A percentile compares a stretch with the other conserved stretches of the same genome.
phyloP scores from a whole-genome alignment of 2,329 filamentous ascomycete genomes.

The Lachnellula subtilissima region DNA sequence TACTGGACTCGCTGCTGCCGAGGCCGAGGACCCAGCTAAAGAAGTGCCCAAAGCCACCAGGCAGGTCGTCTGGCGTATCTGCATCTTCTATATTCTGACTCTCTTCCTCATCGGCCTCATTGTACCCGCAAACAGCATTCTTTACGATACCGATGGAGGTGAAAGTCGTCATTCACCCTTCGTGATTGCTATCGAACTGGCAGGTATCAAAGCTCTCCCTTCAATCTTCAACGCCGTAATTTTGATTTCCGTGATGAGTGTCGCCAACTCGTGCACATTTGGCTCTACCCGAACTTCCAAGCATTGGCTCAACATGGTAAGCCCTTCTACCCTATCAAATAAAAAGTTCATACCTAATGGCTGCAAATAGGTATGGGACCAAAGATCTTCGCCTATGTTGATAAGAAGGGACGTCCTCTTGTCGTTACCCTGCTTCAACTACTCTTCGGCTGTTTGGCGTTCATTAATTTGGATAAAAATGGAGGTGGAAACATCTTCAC shows the following conservation, averaged over 20 bases:
- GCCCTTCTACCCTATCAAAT: too few relatives aligned
- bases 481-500: conserved; percentile 48
- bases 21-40: conserved; percentile 44
- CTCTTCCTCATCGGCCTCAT: conserved; percentile 49
- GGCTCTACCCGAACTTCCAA: conserved; percentile 55
- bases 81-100: conserved; percentile 48
- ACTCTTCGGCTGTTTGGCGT: conserved; percentile 41
- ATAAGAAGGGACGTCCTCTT: conserved; percentile 52
- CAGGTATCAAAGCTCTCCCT: conserved; percentile 47
- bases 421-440: conserved; percentile 38
- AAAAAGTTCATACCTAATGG: background rate
- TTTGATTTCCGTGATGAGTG: conserved; percentile 53
- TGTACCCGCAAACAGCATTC: conserved; percentile 27
- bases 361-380: conserved; percentile 45
- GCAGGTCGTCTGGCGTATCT: conserved; percentile 52
- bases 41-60: conserved; percentile 47
- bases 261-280: conserved; percentile 55
- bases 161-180: conserved; percentile 44
- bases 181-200: conserved; percentile 52
- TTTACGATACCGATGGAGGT: conserved; percentile 36
- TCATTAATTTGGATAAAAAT: conserved; percentile 37
- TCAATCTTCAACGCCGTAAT: conserved; percentile 57
- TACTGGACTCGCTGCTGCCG: conserved; percentile 48
- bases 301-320: conserved; percentile 49
- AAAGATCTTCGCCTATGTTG: conserved; percentile 51